Base-by-base conservation (phyloP, 108 stramenopile genomes). In the Fragilaria radians region DNA sequence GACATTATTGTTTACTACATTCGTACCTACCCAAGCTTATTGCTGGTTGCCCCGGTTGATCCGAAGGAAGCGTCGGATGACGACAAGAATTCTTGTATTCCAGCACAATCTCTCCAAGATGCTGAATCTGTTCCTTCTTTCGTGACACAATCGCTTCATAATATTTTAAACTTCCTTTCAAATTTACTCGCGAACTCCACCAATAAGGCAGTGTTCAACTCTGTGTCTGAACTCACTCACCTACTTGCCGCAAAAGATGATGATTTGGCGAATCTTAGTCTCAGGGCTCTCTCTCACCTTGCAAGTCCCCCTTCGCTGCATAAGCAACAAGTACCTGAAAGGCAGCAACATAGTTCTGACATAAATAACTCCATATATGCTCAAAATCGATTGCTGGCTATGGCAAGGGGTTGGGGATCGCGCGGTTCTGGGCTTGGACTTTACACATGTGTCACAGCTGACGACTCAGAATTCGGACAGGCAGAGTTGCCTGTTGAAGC, bases 321-420 rank as follows among this genome's bases (percentile, higher is more conserved):
- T 69, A 68, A 88, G 52, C 92, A 94, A 49, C 88, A 91, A 72
- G 81, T 76, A 14, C 91, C 90, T 18, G 90, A 95, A 65, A 57
- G 70, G 54, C 70, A 76, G 25, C 59, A 68, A 31, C 92, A 93
- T 51, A 66, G 77, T 28, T 85, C 89, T 18, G 64, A 73, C 31
- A 56, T 94, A 32, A 86, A 88, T 58, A 29, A 48, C 14, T 54
- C 62, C n/a, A n/a, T n/a, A n/a, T n/a, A n/a, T n/a, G n/a, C n/a
- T n/a, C 83, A 83, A 64, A 62, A 55, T 36, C 74, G 90, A 53
- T 73, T 94, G 48, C 71, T 85, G 61, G 74, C 71, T 5, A 67
- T 93, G 48, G 80, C 90, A 5, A 58, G 80, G 51, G 93, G 95
- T 5, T 95, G 93, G 93, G 93, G 93, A 0, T 79, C 80, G 28